Base-by-base conservation (phyloP, 1,284 basidiomycete genomes). In the Sanghuangporus baumii region DNA sequence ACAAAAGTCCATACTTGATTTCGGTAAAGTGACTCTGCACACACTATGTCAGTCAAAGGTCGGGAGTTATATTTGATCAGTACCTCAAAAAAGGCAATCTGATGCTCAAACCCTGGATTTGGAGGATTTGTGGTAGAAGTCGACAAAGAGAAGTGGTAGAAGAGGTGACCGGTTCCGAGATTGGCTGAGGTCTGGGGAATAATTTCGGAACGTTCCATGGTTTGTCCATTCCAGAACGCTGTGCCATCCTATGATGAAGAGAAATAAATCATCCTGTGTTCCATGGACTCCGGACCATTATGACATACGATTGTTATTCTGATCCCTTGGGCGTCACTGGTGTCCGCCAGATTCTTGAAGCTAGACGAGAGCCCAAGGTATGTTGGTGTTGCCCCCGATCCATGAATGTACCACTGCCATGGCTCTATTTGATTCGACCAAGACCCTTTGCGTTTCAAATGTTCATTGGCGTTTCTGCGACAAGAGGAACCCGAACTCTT, bases 371-470 rank as follows among this genome's bases (percentile, higher is more conserved):
- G 51, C 37, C 57, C 67, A n/a, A 72, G 69, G 65, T 72, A 72
- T 50, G 66, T 58, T 31, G 71, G 65, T 23, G 70, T 69, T 9
- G 69, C 51, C 11, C 55, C 61, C n/a, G 65, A 63, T 34, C 71
- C 71, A 57, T 72, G 71, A 54, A 72, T 72, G 64, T 72, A 72
- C 67, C 67, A 70, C 37, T 70, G 70, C 62, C 68, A 70, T 46
- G 61, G 60, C 41, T 61, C 64, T 40, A 71, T 68, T 60, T 69
- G 63, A 63, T 66, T 66, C 41, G 67, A 65, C 60, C 62, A 70
- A 36, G 68, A 68, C 69, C 69, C 67, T 69, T 16, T 41, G 6
- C 31, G 55, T 46, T 31, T 31, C 59, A 16, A 54, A 50, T 20
- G 16, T 36, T 23, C 43, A 34, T 50, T 31, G 6, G 47, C 12